Conservation (phyloP, 2,329 filamentous ascomycete genomes). For the Paecilomyces sp. region DNA sequence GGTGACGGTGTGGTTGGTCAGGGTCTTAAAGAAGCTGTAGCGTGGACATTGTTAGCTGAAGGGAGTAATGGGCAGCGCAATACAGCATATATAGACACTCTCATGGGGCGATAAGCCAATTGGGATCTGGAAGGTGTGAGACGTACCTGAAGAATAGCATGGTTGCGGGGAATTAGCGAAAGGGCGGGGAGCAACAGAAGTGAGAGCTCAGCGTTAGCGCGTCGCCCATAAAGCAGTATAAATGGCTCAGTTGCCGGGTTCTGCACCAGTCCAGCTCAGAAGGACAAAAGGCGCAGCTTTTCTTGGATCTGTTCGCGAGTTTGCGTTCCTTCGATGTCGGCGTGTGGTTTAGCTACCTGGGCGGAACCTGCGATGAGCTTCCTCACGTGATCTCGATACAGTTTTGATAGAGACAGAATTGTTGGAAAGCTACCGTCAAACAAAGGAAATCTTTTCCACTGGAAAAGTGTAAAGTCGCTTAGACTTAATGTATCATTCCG, state of each 20-base stretch:
- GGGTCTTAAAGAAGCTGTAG: conserved; percentile 90
- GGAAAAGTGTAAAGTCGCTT: no score
- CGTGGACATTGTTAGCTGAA: not conserved
- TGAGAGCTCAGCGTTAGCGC: conserved; percentile 3
- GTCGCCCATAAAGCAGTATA: conserved; percentile 3
- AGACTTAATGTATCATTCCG: no score
- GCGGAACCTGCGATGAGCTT: not conserved
- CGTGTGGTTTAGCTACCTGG: not conserved
- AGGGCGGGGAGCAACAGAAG: not conserved
- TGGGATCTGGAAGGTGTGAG: not conserved
- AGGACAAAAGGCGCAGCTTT: not conserved
- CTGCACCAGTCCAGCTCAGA: not conserved
- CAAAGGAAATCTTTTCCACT: no score
- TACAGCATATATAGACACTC: not conserved
- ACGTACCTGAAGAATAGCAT: conserved; percentile 50
- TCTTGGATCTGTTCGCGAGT: not conserved
- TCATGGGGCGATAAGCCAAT: not conserved
- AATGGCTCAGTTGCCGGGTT: not conserved
- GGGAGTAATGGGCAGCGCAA: not conserved
- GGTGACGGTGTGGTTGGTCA: conserved; percentile 94
- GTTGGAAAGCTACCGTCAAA: no score
- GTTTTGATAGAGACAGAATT: not conserved
- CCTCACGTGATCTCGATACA: not conserved
- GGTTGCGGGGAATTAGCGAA: conserved; percentile 12
- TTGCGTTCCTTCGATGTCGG: not conserved